Evolutionary conservation across 257 asterid genomes (phyloP).

Genomic region (Ophiorrhiza pumila): DNA sequence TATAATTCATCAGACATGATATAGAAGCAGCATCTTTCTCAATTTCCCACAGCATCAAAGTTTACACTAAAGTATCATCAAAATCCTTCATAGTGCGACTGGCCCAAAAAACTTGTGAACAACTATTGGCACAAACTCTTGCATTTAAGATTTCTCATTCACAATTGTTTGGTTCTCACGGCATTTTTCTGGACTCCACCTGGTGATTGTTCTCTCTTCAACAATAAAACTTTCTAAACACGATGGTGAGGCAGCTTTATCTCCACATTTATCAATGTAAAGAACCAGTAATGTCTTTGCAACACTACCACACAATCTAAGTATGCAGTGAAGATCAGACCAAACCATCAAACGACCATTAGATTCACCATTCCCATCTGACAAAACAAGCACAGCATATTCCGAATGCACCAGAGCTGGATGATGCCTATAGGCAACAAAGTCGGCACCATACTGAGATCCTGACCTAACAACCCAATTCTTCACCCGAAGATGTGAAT

Average conservation of each 20-base stretch:
- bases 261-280: constrained; percentile 26
- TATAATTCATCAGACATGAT: too few species aligned
- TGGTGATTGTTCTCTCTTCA: constrained; percentile 58
- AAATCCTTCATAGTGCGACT: not conserved
- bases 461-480: constrained; percentile 76
- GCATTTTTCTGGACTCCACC: constrained; percentile 68
- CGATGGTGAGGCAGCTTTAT: constrained; percentile 16
- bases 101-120: not conserved
- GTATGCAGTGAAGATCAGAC: constrained; percentile 81
- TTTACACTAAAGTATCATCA: not conserved
- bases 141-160: not conserved
- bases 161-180: constrained; percentile 34
- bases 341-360: constrained; percentile 61
- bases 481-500: constrained; percentile 68
- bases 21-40: too few species aligned
- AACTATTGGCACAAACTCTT: not conserved
- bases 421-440: constrained; percentile 77
- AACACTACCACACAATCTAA: constrained; percentile 81
- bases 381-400: constrained; percentile 57
- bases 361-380: constrained; percentile 22
- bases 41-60: too few species aligned
- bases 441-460: constrained; percentile 73
- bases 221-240: constrained; percentile 39
- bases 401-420: constrained; percentile 80
- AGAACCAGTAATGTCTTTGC: constrained; percentile 71